A percentile compares a stretch with the other conserved stretches of the same genome.
Conservation (phyloP, 257 asterid species). For the Penstemon barbatus region DNA sequence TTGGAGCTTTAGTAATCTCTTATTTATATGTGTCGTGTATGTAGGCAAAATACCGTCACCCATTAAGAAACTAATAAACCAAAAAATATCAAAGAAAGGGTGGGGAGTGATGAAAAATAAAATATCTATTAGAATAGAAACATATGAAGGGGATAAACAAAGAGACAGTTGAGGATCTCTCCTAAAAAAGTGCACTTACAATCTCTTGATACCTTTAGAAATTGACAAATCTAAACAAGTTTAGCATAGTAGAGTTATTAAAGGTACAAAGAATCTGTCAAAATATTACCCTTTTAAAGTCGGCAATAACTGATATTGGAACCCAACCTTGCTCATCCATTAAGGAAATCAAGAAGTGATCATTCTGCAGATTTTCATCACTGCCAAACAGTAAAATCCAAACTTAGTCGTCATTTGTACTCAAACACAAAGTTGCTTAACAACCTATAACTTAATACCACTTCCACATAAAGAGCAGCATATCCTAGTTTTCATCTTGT, state of each 20-base stretch:
- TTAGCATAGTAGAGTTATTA: conserved; percentile 5
- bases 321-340: conserved; percentile 98
- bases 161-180: background rate
- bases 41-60: too few relatives aligned
- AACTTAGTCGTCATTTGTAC: conserved; percentile 26
- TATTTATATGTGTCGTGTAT: too few relatives aligned
- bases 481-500: conserved; percentile 6
- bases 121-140: background rate
- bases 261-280: conserved; percentile 19
- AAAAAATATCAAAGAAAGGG: background rate
- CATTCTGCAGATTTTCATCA: conserved; percentile 74
- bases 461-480: conserved; percentile 12
- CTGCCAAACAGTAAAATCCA: conserved; percentile 45
- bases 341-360: conserved; percentile 69
- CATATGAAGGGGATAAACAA: background rate
- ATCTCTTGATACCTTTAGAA: conserved; percentile 1
- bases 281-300: conserved; percentile 71
- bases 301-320: conserved; percentile 64
- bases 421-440: conserved; percentile 1
- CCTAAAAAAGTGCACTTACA: conserved; percentile 5
- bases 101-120: background rate
- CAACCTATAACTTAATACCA: background rate
- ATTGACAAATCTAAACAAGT: background rate
- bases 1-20: too few relatives aligned
- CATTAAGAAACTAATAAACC: too few relatives aligned